phyloP scores from a whole-genome alignment of 2,329 filamentous ascomycete species.

The Aureobasidium sp. region DNA sequence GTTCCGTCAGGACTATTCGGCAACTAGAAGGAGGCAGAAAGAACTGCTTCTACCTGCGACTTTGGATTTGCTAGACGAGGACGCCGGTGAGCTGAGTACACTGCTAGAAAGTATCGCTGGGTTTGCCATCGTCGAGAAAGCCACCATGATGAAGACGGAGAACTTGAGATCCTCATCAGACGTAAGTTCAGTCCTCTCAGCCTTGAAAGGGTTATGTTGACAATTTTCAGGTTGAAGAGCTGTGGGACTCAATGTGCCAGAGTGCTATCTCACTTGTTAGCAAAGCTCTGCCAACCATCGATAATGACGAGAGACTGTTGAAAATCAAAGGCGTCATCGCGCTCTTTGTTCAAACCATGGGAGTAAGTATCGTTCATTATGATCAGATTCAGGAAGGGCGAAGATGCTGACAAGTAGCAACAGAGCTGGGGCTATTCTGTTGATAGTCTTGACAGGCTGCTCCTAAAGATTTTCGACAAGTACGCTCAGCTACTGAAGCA shows the following conservation, averaged over 20 bases:
- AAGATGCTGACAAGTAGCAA: conserved; percentile 16
- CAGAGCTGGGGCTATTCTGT: conserved; percentile 88
- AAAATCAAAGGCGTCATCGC: conserved; percentile 91
- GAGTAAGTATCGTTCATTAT: conserved; percentile 48
- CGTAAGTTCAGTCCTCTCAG: conserved; percentile 43
- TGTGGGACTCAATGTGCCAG: conserved; percentile 98
- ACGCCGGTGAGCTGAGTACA: conserved; percentile 79
- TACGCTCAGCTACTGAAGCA: conserved; percentile 87
- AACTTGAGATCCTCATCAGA: conserved; percentile 76
- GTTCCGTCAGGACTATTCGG: conserved; percentile 86
- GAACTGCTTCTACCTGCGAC: conserved; percentile 75
- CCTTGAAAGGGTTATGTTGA: conserved; percentile 10
- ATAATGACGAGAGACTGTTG: conserved; percentile 81
- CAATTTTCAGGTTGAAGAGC: conserved; percentile 68
- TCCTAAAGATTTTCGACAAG: conserved; percentile 85
- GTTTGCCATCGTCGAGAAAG: conserved; percentile 92
- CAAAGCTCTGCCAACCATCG: conserved; percentile 69
- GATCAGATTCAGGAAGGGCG: not conserved
- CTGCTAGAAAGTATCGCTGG: conserved; percentile 89
- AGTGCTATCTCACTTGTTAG: conserved; percentile 75
- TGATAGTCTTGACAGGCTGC: conserved; percentile 69
- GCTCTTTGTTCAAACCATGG: conserved; percentile 97
- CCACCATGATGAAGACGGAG: conserved; percentile 79
- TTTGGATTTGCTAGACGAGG: conserved; percentile 72
- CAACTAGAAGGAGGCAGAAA: conserved; percentile 83